A percentile compares a stretch with the other conserved stretches of the same genome.
Conservation (phyloP, 2,329 filamentous ascomycete species). For the Penicillium sp. region DNA sequence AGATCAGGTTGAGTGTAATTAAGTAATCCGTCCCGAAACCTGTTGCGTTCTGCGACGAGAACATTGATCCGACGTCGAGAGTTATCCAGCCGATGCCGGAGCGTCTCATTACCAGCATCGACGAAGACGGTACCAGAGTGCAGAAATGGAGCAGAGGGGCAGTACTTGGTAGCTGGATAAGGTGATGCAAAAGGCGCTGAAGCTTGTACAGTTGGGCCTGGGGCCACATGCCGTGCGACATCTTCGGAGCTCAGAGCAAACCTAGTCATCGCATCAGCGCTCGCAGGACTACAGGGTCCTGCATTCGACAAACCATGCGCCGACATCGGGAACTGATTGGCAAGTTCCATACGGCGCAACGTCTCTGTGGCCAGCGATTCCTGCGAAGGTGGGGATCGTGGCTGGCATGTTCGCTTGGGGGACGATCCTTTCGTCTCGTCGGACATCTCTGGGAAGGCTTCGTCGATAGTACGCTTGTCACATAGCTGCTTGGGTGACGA, state of each 20-base stretch:
- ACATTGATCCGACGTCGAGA: slow-evolving; percentile 28
- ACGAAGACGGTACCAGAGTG: slow-evolving; percentile 21
- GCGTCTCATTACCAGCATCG: slow-evolving; percentile 27
- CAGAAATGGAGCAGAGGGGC: slow-evolving; percentile 34
- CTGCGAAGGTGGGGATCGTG: neutral
- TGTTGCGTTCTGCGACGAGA: slow-evolving; percentile 34
- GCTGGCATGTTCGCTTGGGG: neutral
- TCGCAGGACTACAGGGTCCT: neutral
- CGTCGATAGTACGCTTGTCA: slow-evolving; percentile 27
- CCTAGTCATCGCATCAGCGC: slow-evolving; percentile 19
- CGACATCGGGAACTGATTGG: neutral
- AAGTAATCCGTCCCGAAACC: slow-evolving; percentile 30
- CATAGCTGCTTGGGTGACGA: slow-evolving; percentile 13
- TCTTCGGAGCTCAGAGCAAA: slow-evolving; percentile 27
- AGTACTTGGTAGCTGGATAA: slow-evolving; percentile 35
- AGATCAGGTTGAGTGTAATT: slow-evolving; percentile 31
- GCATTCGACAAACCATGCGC: neutral
- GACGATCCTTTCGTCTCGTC: slow-evolving; percentile 18
- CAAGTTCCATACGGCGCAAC: neutral
- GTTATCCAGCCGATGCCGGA: slow-evolving; percentile 26
- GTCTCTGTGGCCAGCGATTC: neutral
- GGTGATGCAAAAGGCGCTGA: slow-evolving; percentile 25
- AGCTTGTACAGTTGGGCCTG: neutral
- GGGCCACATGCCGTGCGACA: slow-evolving; percentile 6
- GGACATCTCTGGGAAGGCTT: slow-evolving; percentile 27